Conservation (phyloP, 1,284 basidiomycete genomes). For the Microbotryomycetes sp. region DNA sequence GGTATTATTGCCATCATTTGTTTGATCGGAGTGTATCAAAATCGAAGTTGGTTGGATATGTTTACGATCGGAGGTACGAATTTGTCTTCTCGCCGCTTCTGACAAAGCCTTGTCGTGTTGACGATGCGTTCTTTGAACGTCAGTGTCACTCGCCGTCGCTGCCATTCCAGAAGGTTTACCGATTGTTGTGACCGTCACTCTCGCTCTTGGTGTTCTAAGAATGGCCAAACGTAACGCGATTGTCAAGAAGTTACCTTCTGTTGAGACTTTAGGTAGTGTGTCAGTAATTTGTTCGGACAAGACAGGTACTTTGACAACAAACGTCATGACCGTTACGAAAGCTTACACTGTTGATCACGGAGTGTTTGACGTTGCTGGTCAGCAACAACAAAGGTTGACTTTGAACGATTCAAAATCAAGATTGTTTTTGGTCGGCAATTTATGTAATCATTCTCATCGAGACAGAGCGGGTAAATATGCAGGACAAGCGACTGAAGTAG, state of each 20-base stretch:
- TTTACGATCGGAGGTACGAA: slow-evolving; percentile 89
- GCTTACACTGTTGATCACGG: slow-evolving; percentile 78
- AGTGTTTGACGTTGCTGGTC: slow-evolving; percentile 52
- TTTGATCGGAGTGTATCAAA: slow-evolving; percentile 79
- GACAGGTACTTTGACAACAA: slow-evolving; percentile 92
- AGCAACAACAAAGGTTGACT: slow-evolving; percentile 20
- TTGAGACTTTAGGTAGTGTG: slow-evolving; percentile 88
- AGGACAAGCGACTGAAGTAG: slow-evolving; percentile 91
- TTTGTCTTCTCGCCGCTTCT: no score
- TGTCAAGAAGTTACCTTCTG: slow-evolving; percentile 91
- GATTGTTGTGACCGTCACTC: slow-evolving; percentile 93
- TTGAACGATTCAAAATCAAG: slow-evolving; percentile 43
- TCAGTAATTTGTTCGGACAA: slow-evolving; percentile 97
- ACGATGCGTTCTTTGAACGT: no score
- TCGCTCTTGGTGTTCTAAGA: slow-evolving; percentile 84
- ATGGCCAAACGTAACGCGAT: slow-evolving; percentile 95
- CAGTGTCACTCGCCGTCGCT: slow-evolving; percentile 91
- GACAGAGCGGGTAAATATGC: slow-evolving; percentile 69
- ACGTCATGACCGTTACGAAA: slow-evolving; percentile 89
- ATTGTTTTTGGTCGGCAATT: slow-evolving; percentile 53
- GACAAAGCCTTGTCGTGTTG: no score
- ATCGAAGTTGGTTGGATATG: slow-evolving; percentile 92
- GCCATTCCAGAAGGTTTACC: slow-evolving; percentile 96
- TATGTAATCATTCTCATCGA: slow-evolving; percentile 54
- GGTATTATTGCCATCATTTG: slow-evolving; percentile 89